These are phyloP conservation scores for Russula lepida DNA, from an alignment of 768 basidiomycete genomes.

Conservation along the genomic window DNA sequence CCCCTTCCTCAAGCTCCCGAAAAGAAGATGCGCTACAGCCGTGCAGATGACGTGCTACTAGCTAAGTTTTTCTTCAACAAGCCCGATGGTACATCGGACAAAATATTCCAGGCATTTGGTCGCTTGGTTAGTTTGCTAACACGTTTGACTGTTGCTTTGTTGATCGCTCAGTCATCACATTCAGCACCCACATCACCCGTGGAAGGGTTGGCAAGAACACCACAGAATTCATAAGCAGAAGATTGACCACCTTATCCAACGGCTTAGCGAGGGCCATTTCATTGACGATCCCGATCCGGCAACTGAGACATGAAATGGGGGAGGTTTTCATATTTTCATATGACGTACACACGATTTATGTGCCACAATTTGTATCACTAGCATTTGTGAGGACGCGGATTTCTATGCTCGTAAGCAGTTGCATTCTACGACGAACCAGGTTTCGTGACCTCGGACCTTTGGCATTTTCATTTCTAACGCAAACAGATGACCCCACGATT, in stretches of 20 bases:
- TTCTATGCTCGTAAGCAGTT: neutral
- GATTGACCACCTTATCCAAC: constrained; percentile 70
- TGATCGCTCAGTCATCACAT: neutral
- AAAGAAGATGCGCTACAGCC: constrained; percentile 84
- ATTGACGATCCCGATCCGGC: constrained; percentile 29
- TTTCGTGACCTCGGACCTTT: neutral
- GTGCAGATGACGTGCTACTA: constrained; percentile 68
- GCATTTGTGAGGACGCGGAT: constrained; percentile 8
- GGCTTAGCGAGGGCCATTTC: constrained; percentile 49
- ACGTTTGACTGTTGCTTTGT: neutral
- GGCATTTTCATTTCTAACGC: neutral
- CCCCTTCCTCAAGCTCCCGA: constrained; percentile 69
- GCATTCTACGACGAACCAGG: neutral
- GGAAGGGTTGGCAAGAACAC: constrained; percentile 94
- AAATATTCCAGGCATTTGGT: constrained; percentile 76
- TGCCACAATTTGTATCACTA: constrained; percentile 15
- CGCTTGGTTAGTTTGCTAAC: constrained; percentile 41
- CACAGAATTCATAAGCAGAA: constrained; percentile 82
- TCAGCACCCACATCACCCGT: constrained; percentile 82
- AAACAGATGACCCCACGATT: neutral
- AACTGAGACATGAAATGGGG: constrained; percentile 12
- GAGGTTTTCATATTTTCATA: neutral
- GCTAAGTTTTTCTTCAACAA: constrained; percentile 66
- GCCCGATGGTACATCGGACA: constrained; percentile 75
- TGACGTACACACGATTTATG: neutral